phyloP scores from a whole-genome alignment of 2,329 filamentous ascomycete species.

The Zymoseptoria crescenta region DNA sequence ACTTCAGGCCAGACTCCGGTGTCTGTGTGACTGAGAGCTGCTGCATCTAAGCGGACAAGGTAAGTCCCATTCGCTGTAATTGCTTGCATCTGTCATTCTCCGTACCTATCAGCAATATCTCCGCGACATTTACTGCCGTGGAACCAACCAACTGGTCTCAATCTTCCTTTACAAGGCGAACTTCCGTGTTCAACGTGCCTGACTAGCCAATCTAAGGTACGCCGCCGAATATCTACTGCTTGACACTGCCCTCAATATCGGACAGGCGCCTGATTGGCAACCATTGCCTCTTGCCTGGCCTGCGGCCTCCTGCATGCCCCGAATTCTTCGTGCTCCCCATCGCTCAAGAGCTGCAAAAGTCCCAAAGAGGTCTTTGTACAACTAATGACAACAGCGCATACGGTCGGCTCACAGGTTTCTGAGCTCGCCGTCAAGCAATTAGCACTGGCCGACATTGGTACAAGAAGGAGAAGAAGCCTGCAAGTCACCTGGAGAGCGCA shows the following conservation, averaged over 20 bases:
- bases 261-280: background rate
- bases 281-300: background rate
- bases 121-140: slow-evolving; percentile 25
- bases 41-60: background rate
- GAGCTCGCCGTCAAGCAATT: background rate
- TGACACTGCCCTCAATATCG: background rate
- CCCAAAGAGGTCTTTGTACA: slow-evolving; percentile 12
- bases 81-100: background rate
- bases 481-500: background rate
- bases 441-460: background rate
- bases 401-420: slow-evolving; percentile 10
- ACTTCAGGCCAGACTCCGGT: background rate
- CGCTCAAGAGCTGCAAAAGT: slow-evolving; percentile 9
- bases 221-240: background rate
- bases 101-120: slow-evolving; percentile 16
- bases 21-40: background rate
- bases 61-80: background rate
- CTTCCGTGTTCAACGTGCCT: slow-evolving; percentile 5
- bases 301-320: slow-evolving; percentile 5
- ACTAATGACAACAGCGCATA: slow-evolving; percentile 13
- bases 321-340: slow-evolving; percentile 8
- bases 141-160: slow-evolving; percentile 23
- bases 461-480: background rate
- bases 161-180: slow-evolving; percentile 18
- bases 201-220: background rate